phyloP scores from a whole-genome alignment of 2,329 filamentous ascomycete genomes.

The Zalaria obscura region DNA sequence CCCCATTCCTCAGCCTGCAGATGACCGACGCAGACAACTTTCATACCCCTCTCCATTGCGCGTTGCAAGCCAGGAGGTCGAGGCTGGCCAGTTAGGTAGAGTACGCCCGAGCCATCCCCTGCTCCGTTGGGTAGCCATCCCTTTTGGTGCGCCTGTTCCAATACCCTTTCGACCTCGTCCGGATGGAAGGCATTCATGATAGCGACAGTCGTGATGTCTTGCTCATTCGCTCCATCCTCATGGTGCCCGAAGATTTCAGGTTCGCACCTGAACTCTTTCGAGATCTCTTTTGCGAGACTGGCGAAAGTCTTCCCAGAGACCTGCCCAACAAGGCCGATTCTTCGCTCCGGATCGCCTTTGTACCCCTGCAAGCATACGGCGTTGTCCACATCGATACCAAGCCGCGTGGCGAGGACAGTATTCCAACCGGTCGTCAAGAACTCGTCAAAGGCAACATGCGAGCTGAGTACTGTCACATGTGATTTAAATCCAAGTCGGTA shows the following conservation, averaged over 20 bases:
- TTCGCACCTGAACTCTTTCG: constrained; percentile 1
- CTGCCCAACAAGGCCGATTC: constrained; percentile 22
- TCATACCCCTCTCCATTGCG: constrained; percentile 18
- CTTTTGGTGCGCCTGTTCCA: constrained; percentile 13
- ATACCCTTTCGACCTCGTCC: constrained; percentile 20
- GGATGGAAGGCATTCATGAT: constrained; percentile 27
- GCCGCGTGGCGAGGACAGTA: constrained; percentile 14
- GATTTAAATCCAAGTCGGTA: not conserved
- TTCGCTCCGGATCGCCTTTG: constrained; percentile 22
- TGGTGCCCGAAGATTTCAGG: not conserved
- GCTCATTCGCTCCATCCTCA: not conserved
- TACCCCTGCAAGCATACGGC: constrained; percentile 23
- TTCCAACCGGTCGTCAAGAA: constrained; percentile 25
- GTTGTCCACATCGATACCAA: constrained; percentile 15
- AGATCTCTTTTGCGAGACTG: constrained; percentile 1
- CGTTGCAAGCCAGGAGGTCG: constrained; percentile 18
- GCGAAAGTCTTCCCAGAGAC: constrained; percentile 1
- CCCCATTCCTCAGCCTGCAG: constrained; percentile 25
- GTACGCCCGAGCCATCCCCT: constrained; percentile 14
- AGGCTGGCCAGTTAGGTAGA: constrained; percentile 25
- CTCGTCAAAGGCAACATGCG: constrained; percentile 18
- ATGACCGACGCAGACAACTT: constrained; percentile 24
- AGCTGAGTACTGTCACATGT: constrained; percentile 1
- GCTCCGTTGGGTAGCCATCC: constrained; percentile 12
- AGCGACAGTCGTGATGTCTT: constrained; percentile 13